These are phyloP conservation scores for Trichoderma sp. DNA, from an alignment of 2,329 filamentous ascomycete species.

Conservation along the genomic window DNA sequence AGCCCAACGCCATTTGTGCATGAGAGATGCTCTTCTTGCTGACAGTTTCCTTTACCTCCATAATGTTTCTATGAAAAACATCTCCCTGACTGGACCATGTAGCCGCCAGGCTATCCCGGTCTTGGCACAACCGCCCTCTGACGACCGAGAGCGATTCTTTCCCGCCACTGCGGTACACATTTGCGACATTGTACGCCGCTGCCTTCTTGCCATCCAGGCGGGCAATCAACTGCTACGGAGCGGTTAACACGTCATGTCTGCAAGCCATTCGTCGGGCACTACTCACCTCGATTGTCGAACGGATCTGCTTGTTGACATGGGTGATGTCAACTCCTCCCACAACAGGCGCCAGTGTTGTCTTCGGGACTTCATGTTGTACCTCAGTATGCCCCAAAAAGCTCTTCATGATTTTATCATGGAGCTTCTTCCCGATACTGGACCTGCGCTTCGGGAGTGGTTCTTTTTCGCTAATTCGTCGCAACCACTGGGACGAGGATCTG, in stretches of 20 bases:
- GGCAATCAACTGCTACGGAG: slow-evolving; percentile 32
- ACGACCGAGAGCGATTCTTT: slow-evolving; percentile 34
- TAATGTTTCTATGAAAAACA: slow-evolving; percentile 30
- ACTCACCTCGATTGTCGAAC: slow-evolving; percentile 35
- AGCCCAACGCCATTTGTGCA: slow-evolving; percentile 13
- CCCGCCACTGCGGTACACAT: slow-evolving; percentile 33
- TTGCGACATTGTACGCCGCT: slow-evolving; percentile 30
- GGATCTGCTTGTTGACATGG: neutral
- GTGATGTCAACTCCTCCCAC: neutral
- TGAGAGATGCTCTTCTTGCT: slow-evolving; percentile 20
- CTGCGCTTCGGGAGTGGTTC: neutral
- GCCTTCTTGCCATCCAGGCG: slow-evolving; percentile 35
- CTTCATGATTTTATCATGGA: slow-evolving; percentile 6
- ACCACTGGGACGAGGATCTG: neutral
- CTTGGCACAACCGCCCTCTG: slow-evolving; percentile 32
- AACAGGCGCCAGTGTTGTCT: neutral
- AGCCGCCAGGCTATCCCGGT: slow-evolving; percentile 30
- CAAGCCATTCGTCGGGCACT: neutral
- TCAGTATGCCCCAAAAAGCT: neutral
- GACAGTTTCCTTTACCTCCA: slow-evolving; percentile 27
- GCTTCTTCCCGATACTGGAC: neutral
- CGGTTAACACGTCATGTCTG: slow-evolving; percentile 13
- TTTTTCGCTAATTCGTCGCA: neutral
- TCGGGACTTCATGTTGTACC: too few relatives aligned
- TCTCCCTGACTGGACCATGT: slow-evolving; percentile 31